These are phyloP conservation scores for Hyaloscypha variabilis DNA, from an alignment of 495 filamentous ascomycete genomes.

Conservation along the genomic window DNA sequence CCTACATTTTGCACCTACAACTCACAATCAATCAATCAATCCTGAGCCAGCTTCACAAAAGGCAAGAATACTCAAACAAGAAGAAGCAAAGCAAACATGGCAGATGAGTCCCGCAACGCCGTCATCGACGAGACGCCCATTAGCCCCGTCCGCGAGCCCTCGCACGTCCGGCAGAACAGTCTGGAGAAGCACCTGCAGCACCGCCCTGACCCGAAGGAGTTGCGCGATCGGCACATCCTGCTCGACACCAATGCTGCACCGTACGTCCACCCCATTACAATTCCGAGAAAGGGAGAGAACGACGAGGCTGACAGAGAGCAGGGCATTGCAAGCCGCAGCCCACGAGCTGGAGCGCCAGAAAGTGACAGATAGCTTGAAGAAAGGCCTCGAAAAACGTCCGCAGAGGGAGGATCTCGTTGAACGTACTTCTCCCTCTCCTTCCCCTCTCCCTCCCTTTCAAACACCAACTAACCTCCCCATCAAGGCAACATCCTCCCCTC, in stretches of 20 bases:
- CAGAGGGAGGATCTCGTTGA: conserved; percentile 70
- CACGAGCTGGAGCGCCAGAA: conserved; percentile 68
- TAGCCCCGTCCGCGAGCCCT: conserved; percentile 54
- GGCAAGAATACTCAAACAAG: too few species aligned
- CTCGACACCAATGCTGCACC: conserved; percentile 73
- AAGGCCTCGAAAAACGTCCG: conserved; percentile 65
- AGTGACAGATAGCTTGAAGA: conserved; percentile 65
- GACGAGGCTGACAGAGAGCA: conserved; percentile 29
- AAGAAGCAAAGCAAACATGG: too few species aligned
- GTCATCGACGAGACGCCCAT: conserved; percentile 50
- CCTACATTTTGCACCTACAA: not conserved
- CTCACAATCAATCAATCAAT: not conserved
- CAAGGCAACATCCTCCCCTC: conserved; percentile 82
- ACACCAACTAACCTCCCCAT: not conserved
- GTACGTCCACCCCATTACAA: conserved; percentile 48
- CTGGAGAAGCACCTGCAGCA: conserved; percentile 82
- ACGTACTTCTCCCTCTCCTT: conserved; percentile 48
- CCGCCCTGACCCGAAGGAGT: conserved; percentile 78
- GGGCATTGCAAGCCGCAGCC: conserved; percentile 62
- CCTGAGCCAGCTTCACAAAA: not conserved
- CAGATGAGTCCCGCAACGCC: conserved; percentile 5
- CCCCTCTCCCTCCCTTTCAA: conserved; percentile 8
- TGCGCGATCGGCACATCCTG: conserved; percentile 75
- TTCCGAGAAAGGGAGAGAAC: not conserved
- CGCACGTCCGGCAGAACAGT: conserved; percentile 75